Conservation (phyloP, 257 asterid genomes). For the Nicotiana sylvestris region DNA sequence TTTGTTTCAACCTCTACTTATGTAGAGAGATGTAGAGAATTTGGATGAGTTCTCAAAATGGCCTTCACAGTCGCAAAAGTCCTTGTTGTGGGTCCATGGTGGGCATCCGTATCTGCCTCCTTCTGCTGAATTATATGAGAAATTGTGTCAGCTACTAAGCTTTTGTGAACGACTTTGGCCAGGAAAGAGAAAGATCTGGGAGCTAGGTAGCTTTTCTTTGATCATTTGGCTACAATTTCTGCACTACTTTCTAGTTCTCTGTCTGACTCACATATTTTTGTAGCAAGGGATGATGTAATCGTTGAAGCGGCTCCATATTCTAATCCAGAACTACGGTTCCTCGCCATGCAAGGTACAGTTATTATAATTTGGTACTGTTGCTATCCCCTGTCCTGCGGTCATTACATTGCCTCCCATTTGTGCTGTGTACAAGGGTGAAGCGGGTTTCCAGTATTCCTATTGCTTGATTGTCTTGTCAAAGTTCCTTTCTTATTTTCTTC, state of each 20-base stretch:
- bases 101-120: conserved; percentile 83
- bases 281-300: conserved; percentile 31
- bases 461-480: background rate
- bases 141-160: conserved; percentile 46
- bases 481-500: background rate
- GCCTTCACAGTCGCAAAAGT: conserved; percentile 45
- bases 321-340: conserved; percentile 56
- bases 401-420: background rate
- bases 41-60: conserved; percentile 33
- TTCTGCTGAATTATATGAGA: conserved; percentile 55
- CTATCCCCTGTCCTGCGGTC: background rate
- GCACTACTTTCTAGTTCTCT: conserved; percentile 2
- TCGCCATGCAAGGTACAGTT: conserved; percentile 62
- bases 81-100: conserved; percentile 83
- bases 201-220: conserved; percentile 35
- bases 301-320: conserved; percentile 51
- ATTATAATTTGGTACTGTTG: conserved; percentile 7
- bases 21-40: conserved; percentile 45
- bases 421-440: background rate
- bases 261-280: conserved; percentile 18
- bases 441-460: background rate
- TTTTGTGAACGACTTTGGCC: conserved; percentile 71
- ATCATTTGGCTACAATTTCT: background rate
- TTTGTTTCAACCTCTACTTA: background rate
- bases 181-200: conserved; percentile 29